phyloP scores from a whole-genome alignment of 2,329 filamentous ascomycete species.

The Rutstroemia sp. region DNA sequence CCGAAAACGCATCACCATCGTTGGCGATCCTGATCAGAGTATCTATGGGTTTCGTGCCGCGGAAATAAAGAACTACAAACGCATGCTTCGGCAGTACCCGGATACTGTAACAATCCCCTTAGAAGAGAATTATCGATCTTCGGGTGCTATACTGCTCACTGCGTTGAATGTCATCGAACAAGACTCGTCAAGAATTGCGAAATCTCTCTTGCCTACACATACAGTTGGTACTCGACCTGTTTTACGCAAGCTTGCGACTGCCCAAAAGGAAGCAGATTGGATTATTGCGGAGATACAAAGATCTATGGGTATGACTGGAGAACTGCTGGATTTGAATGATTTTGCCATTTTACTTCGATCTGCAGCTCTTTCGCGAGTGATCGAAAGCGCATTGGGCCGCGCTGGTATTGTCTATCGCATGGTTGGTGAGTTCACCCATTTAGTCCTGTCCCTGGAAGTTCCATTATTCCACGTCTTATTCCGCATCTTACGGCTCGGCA shows the following conservation, averaged over 20 bases:
- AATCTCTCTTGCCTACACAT: constrained; percentile 73
- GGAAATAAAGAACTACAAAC: constrained; percentile 79
- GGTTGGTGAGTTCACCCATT: constrained; percentile 51
- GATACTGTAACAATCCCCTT: constrained; percentile 76
- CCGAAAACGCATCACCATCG: constrained; percentile 75
- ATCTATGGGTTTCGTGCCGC: constrained; percentile 96
- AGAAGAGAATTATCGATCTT: constrained; percentile 92
- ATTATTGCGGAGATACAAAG: constrained; percentile 78
- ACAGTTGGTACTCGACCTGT: constrained; percentile 73
- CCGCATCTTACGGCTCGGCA: too few species aligned
- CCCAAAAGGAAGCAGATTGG: constrained; percentile 75
- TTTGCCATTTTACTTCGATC: constrained; percentile 84
- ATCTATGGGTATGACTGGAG: constrained; percentile 61
- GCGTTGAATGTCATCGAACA: constrained; percentile 87
- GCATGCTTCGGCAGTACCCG: constrained; percentile 69
- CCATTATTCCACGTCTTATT: background rate
- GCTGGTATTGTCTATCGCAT: constrained; percentile 83
- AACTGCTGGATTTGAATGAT: constrained; percentile 66
- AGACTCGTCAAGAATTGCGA: constrained; percentile 72
- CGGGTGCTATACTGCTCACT: constrained; percentile 71
- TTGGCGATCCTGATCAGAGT: constrained; percentile 94
- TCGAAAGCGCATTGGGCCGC: constrained; percentile 75
- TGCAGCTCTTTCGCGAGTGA: constrained; percentile 72
- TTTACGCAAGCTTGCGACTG: constrained; percentile 63
- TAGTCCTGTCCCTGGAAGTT: background rate